Conservation (phyloP, 2,329 filamentous ascomycete genomes). For the Aureobasidium uvarum region DNA sequence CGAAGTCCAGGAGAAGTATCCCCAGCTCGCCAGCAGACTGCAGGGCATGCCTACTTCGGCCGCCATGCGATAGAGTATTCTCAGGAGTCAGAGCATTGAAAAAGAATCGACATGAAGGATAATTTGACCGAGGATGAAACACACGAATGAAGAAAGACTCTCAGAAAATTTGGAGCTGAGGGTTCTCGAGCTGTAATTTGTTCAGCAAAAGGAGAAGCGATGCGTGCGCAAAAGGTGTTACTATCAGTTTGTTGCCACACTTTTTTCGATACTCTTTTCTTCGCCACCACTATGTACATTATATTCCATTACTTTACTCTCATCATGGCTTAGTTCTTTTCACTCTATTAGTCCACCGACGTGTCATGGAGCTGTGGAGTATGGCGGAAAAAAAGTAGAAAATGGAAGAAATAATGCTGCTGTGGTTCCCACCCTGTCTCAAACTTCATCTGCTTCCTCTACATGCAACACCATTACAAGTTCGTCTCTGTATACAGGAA, state of each 20-base stretch:
- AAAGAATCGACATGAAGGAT: not conserved
- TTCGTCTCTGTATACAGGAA: not conserved
- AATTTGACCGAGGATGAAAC: not conserved
- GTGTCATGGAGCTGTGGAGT: not conserved
- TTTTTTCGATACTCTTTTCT: not conserved
- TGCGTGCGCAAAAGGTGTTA: constrained; percentile 7
- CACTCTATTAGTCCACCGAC: not conserved
- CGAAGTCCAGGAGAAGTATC: constrained; percentile 61
- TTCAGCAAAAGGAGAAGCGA: constrained; percentile 1
- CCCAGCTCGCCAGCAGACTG: constrained; percentile 49
- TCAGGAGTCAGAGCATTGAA: not conserved
- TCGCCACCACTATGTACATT: constrained; percentile 15
- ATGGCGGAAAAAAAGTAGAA: not conserved
- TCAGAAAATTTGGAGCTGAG: constrained; percentile 2
- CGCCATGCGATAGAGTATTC: constrained; percentile 28
- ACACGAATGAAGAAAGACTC: not conserved
- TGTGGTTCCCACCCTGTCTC: not conserved
- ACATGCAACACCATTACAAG: not conserved
- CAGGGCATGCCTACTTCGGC: constrained; percentile 45
- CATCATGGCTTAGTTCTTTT: not conserved
- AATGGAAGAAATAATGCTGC: not conserved
- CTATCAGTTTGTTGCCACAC: constrained; percentile 4
- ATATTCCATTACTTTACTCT: constrained; percentile 8
- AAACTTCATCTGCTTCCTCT: not conserved
- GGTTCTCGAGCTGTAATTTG: constrained; percentile 8